Evolutionary conservation across 495 filamentous ascomycete genomes (phyloP).

Genomic region (Cairneyella variabilis): DNA sequence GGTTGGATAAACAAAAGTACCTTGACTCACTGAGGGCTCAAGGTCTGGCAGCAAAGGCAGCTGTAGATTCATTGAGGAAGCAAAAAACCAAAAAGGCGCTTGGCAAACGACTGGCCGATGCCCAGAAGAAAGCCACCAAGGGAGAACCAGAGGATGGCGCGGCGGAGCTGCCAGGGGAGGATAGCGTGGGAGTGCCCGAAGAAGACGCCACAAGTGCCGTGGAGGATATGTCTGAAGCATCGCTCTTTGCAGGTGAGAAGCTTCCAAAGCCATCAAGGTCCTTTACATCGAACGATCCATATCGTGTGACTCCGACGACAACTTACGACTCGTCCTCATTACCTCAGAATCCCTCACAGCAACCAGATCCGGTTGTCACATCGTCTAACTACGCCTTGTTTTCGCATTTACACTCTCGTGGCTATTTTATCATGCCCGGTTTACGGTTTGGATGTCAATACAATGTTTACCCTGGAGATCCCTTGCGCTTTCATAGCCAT

Average conservation of each 20-base stretch:
- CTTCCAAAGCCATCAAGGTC: constrained; percentile 14
- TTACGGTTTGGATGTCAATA: constrained; percentile 93
- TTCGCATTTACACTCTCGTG: constrained; percentile 69
- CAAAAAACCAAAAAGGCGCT: constrained; percentile 9
- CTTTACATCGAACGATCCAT: constrained; percentile 19
- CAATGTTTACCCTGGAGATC: constrained; percentile 91
- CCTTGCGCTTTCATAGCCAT: constrained; percentile 90
- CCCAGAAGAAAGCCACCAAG: constrained; percentile 8
- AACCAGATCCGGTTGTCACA: constrained; percentile 29
- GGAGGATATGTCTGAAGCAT: constrained; percentile 14
- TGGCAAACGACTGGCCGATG: constrained; percentile 11
- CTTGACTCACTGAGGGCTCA: constrained; percentile 21
- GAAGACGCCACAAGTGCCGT: constrained; percentile 23
- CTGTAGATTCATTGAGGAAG: constrained; percentile 6
- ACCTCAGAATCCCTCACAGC: constrained; percentile 25
- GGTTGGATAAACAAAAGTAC: constrained; percentile 23
- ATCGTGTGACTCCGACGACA: constrained; percentile 22
- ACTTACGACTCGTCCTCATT: constrained; percentile 15
- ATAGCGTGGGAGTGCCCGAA: constrained; percentile 27
- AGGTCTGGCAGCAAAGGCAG: constrained; percentile 22
- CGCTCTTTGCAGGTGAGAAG: constrained; percentile 13
- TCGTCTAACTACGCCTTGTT: constrained; percentile 47
- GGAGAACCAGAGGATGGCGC: background rate
- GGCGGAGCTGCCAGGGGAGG: background rate
- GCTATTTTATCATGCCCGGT: constrained; percentile 87